phyloP scores from a whole-genome alignment of 768 basidiomycete species.

The Leccinum subgranulosum region DNA sequence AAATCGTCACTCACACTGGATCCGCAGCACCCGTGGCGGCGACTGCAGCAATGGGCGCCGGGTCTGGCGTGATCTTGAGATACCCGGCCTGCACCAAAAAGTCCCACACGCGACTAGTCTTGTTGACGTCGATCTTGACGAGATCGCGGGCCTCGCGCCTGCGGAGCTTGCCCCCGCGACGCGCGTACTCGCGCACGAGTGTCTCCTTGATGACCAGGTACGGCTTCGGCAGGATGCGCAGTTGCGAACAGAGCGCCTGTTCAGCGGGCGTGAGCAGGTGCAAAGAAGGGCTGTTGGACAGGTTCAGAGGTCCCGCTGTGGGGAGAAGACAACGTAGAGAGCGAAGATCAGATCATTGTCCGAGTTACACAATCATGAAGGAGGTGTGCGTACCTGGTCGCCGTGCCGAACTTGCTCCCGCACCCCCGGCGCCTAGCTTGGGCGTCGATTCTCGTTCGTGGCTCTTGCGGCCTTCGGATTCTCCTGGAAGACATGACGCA shows the following conservation, averaged over 20 bases:
- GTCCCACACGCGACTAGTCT: slow-evolving; percentile 91
- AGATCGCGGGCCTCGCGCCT: slow-evolving; percentile 86
- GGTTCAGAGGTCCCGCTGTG: slow-evolving; percentile 69
- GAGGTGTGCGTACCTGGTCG: slow-evolving; percentile 37
- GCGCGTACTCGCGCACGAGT: slow-evolving; percentile 88
- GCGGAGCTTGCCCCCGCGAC: slow-evolving; percentile 83
- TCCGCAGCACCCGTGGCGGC: slow-evolving; percentile 17
- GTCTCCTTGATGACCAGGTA: slow-evolving; percentile 96
- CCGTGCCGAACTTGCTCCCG: slow-evolving; percentile 38
- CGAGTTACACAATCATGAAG: neutral
- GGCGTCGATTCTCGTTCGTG: slow-evolving; percentile 63
- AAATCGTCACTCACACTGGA: slow-evolving; percentile 30
- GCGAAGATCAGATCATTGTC: neutral
- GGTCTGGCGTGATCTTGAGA: slow-evolving; percentile 64
- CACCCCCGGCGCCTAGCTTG: slow-evolving; percentile 36
- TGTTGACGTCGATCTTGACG: slow-evolving; percentile 91
- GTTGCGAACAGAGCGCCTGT: slow-evolving; percentile 80
- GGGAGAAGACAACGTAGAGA: neutral
- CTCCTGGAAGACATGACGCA: slow-evolving; percentile 21
- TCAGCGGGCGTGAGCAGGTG: slow-evolving; percentile 89
- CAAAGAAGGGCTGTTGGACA: slow-evolving; percentile 85
- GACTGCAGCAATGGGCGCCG: slow-evolving; percentile 30
- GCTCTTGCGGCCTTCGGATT: slow-evolving; percentile 53
- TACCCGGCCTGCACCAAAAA: slow-evolving; percentile 86
- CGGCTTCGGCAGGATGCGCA: slow-evolving; percentile 92